These are phyloP conservation scores for Cynanchum wilfordii DNA, from an alignment of 257 asterid genomes.

Conservation along the genomic window DNA sequence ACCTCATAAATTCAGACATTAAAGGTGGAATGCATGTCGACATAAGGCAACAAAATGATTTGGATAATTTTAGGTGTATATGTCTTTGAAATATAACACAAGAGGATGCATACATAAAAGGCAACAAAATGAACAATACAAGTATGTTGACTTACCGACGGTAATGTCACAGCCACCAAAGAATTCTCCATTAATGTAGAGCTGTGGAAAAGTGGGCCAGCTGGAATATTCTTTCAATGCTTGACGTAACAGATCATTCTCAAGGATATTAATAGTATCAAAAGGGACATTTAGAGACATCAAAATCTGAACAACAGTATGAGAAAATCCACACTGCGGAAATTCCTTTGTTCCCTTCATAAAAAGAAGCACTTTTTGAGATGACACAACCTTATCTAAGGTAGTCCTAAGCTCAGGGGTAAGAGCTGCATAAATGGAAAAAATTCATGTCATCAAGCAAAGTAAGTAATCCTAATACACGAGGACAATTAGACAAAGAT, in stretches of 20 bases:
- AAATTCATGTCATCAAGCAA: not conserved
- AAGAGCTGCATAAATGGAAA: conserved; percentile 42
- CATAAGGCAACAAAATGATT: not conserved
- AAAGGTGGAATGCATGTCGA: too few species aligned
- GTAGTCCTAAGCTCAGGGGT: conserved; percentile 65
- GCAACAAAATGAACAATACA: not conserved
- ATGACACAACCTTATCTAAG: conserved; percentile 73
- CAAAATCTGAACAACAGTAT: conserved; percentile 77
- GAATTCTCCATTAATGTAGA: conserved; percentile 87
- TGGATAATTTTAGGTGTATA: not conserved
- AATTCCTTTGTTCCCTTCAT: conserved; percentile 91
- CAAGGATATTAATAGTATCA: conserved; percentile 71
- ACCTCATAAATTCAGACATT: too few species aligned
- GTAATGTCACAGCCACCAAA: conserved; percentile 92
- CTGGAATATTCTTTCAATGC: conserved; percentile 83
- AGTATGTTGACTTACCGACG: conserved; percentile 42
- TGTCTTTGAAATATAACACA: not conserved
- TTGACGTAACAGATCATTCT: conserved; percentile 70
- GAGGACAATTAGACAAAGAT: too few species aligned
- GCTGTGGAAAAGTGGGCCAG: conserved; percentile 95
- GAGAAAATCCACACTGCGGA: conserved; percentile 91
- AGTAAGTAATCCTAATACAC: not conserved
- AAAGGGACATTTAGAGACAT: conserved; percentile 63
- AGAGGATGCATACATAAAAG: not conserved
- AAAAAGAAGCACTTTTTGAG: conserved; percentile 71